Base-by-base conservation (phyloP, 2,329 filamentous ascomycete species). In the Helotiales sp. region DNA sequence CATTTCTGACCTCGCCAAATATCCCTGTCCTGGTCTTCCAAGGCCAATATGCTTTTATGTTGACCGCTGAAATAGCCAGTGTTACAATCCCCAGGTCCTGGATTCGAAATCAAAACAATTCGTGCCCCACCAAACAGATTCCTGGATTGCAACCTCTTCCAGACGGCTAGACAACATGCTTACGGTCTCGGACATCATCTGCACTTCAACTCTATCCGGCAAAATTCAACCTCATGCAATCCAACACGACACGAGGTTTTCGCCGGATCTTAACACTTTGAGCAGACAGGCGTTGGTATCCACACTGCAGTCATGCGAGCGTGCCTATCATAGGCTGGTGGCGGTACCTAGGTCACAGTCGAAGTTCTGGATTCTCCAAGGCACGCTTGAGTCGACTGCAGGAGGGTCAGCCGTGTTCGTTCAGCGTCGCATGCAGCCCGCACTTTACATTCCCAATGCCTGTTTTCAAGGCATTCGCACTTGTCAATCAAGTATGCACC, bases 361-460 rank as follows among this genome's bases (percentile, higher is more conserved):
- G 30, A 57, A 57, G 49, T 52, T 52, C 49, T 52, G 49, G 15
- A 52, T 52, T 52, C 11, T 43, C 37, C 49, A 52, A 30, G 49
- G 26, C n/a, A 30, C 26, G 26, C 20, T 57, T 20, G 54, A 55
- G 15, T 40, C 13, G 45, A 66, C 60, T 64, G 67, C 65, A 66
- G 57, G 57, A 67, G 63, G 70, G 71, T 66, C 66, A 69, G 65
- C 68, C 69, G 58, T 65, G 47, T 67, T 68, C 62, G 68, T 71
- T 69, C 65, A 70, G 71, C 70, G 68, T 73, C 67, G 69, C 63
- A 74, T 72, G 69, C 72, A 74, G 63, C 55, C 50, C 60, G 69
- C 69, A n/a, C n/a, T n/a, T n/a, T n/a, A n/a, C 26, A 13, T 55
- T 17, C n/a, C n/a, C 43, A 58, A 47, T 58, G 40, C 61, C 57